These are phyloP conservation scores for Rubus idaeus DNA, from an alignment of 306 rosid species.

Conservation along the genomic window DNA sequence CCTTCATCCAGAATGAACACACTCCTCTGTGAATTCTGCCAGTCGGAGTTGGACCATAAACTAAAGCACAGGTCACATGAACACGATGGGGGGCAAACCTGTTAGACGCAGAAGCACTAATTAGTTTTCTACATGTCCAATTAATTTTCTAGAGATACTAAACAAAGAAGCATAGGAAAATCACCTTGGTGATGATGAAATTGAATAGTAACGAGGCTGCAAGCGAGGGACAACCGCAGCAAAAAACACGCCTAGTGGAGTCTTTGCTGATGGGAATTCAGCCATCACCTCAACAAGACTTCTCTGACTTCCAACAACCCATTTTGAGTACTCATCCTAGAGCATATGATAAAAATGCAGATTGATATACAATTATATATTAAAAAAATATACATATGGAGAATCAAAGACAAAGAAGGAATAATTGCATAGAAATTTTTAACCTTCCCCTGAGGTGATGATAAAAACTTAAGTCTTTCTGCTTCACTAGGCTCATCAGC, in stretches of 20 bases:
- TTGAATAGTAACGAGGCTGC: constrained; percentile 93
- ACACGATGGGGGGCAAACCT: constrained; percentile 71
- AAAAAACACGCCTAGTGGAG: constrained; percentile 95
- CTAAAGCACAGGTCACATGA: constrained; percentile 95
- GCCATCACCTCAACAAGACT: constrained; percentile 93
- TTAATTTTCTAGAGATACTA: not conserved
- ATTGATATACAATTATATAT: not conserved
- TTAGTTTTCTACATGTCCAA: constrained; percentile 2
- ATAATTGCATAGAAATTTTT: constrained; percentile 11
- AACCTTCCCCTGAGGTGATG: constrained; percentile 96
- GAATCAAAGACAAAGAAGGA: not conserved
- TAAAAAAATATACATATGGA: not conserved
- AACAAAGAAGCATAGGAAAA: not conserved
- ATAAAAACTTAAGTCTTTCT: constrained; percentile 69
- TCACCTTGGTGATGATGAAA: constrained; percentile 96
- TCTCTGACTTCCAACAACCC: constrained; percentile 90
- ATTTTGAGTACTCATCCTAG: constrained; percentile 92
- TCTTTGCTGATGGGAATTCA: constrained; percentile 88
- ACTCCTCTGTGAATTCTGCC: constrained; percentile 97
- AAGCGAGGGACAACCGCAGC: constrained; percentile 90
- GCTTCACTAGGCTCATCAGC: constrained; percentile 78
- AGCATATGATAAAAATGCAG: constrained; percentile 1
- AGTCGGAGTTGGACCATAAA: constrained; percentile 79
- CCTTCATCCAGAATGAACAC: constrained; percentile 99
- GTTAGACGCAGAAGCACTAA: constrained; percentile 22